Conservation (phyloP, 176 grass and related monocot species). For the Luzula sylvatica region DNA sequence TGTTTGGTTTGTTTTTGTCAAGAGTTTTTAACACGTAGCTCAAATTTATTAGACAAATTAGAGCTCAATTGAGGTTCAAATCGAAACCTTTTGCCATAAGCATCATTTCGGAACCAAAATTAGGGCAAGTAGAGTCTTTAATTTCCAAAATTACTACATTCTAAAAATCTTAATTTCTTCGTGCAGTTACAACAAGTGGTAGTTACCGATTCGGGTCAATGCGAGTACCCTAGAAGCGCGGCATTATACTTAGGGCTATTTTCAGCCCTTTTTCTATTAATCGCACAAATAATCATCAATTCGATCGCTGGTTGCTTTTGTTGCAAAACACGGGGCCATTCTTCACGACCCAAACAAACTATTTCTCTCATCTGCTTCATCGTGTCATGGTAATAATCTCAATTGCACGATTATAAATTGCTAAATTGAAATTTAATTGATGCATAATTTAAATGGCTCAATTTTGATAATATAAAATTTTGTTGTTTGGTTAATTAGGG, state of each 20-base stretch:
- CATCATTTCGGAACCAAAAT: too few relatives aligned
- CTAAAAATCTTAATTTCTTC: neutral
- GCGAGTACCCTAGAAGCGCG: conserved; percentile 33
- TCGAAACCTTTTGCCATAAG: too few relatives aligned
- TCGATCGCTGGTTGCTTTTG: conserved; percentile 37
- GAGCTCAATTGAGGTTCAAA: too few relatives aligned
- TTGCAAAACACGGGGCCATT: conserved; percentile 29
- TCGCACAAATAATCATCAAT: conserved; percentile 39
- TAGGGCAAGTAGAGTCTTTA: too few relatives aligned
- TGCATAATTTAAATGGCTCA: too few relatives aligned
- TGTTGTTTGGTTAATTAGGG: conserved; percentile 17
- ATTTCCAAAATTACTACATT: too few relatives aligned
- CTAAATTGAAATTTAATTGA: too few relatives aligned
- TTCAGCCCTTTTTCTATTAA: conserved; percentile 26
- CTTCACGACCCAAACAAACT: conserved; percentile 25
- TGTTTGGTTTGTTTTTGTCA: too few relatives aligned
- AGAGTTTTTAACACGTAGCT: too few relatives aligned
- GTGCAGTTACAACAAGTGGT: conserved; percentile 26
- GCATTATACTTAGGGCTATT: conserved; percentile 25
- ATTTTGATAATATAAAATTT: too few relatives aligned
- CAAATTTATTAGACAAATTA: too few relatives aligned
- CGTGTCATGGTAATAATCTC: conserved; percentile 33
- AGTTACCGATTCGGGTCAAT: conserved; percentile 7
- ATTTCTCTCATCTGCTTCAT: conserved; percentile 32
- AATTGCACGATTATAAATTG: neutral